These are phyloP conservation scores for Sinapis alba DNA, from an alignment of 441 rosid genomes.

Conservation along the genomic window DNA sequence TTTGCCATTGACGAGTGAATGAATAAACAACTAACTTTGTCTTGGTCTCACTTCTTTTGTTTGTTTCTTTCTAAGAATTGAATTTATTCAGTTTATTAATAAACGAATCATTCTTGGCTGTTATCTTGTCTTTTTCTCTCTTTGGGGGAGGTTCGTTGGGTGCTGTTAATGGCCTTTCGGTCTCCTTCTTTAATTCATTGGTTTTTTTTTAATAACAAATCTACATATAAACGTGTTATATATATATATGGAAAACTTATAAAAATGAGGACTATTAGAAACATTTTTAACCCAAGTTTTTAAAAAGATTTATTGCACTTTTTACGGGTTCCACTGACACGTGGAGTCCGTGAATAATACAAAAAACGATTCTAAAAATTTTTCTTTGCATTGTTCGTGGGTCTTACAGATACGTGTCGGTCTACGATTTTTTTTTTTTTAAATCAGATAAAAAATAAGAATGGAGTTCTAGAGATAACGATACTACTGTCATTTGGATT, in stretches of 20 bases:
- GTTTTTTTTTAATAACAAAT: neutral
- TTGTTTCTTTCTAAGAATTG: neutral
- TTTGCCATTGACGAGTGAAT: conserved; percentile 47
- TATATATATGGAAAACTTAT: neutral
- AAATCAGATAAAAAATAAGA: too few relatives aligned
- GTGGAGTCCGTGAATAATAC: too few relatives aligned
- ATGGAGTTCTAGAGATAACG: too few relatives aligned
- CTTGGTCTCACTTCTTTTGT: neutral
- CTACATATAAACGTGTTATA: neutral
- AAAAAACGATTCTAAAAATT: too few relatives aligned
- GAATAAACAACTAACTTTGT: neutral
- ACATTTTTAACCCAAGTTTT: too few relatives aligned
- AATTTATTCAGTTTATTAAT: neutral
- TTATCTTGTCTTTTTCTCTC: conserved; percentile 8
- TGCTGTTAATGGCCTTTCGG: conserved; percentile 14
- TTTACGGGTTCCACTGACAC: too few relatives aligned
- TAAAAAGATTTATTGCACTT: too few relatives aligned
- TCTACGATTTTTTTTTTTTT: too few relatives aligned
- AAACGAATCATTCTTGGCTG: conserved; percentile 1
- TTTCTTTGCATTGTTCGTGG: too few relatives aligned
- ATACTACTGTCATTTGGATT: neutral
- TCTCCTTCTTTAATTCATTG: neutral
- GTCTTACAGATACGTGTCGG: too few relatives aligned
- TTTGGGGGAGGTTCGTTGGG: neutral
- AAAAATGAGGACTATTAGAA: neutral